These are phyloP conservation scores for Globisporangium polare DNA, from an alignment of 352 stramenopile species.

Conservation along the genomic window DNA sequence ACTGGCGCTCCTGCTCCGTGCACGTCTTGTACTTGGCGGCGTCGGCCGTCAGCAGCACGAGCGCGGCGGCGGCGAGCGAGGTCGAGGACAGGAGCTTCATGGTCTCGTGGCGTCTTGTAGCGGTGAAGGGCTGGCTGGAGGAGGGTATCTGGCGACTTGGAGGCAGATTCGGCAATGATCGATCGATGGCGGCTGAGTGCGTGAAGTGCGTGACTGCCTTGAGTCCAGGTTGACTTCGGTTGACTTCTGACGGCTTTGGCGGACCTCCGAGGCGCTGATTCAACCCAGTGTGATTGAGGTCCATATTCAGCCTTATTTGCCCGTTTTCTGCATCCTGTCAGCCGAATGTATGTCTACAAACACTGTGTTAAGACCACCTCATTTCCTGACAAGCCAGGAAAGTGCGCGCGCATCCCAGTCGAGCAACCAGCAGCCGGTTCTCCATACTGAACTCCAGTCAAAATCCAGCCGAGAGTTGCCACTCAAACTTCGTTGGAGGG, in stretches of 20 bases:
- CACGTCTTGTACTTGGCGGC: slow-evolving; percentile 13
- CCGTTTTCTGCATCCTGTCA: too few species aligned
- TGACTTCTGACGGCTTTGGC: too few species aligned
- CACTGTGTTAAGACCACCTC: too few species aligned
- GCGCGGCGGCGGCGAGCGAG: neutral
- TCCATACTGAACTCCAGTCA: neutral
- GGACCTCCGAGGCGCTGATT: neutral
- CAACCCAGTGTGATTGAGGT: neutral
- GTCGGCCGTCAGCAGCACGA: neutral
- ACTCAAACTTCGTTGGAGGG: neutral
- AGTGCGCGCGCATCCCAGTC: neutral
- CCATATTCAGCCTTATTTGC: neutral
- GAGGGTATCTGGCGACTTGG: neutral
- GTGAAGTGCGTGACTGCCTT: neutral
- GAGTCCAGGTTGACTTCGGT: too few species aligned
- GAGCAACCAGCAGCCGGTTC: neutral
- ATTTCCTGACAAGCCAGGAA: too few species aligned
- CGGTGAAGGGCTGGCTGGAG: neutral
- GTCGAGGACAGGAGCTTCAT: slow-evolving; percentile 6
- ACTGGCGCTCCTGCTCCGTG: slow-evolving; percentile 13
- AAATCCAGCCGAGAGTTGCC: neutral
- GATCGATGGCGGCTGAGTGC: too few species aligned
- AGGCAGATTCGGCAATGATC: slow-evolving; percentile 7
- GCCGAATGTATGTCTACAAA: too few species aligned
- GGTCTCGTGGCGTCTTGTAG: neutral